A percentile compares a stretch with the other conserved stretches of the same genome.
Evolutionary conservation across 352 stramenopile genomes (phyloP).

Genomic region (Phytophthora multivora): DNA sequence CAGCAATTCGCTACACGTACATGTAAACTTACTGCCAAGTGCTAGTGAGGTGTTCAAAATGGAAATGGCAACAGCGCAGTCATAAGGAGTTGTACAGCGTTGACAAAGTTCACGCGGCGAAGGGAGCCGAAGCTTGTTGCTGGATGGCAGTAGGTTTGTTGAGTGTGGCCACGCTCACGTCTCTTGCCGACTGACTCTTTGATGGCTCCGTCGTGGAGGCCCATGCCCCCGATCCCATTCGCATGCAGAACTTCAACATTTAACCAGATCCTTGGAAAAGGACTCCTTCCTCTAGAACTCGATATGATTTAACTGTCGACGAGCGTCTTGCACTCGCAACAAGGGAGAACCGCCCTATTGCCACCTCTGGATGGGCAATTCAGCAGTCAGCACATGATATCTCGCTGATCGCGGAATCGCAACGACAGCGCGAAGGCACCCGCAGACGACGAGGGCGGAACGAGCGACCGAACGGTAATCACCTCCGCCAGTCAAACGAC

Average conservation of each 20-base stretch:
- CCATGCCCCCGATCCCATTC: no score
- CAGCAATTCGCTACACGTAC: no score
- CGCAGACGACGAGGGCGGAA: slow-evolving; percentile 11
- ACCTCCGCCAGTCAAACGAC: neutral
- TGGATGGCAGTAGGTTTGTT: slow-evolving; percentile 4
- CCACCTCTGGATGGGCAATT: neutral
- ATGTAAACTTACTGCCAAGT: no score
- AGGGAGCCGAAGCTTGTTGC: slow-evolving; percentile 11
- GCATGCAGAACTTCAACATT: neutral
- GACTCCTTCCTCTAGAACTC: no score
- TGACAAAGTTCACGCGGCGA: slow-evolving; percentile 3
- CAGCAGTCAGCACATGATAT: slow-evolving; percentile 15
- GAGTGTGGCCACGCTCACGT: slow-evolving; percentile 1
- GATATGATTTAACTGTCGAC: neutral
- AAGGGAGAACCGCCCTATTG: neutral
- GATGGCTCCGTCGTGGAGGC: neutral
- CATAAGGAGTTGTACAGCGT: no score
- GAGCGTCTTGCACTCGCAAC: neutral
- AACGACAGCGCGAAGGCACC: neutral
- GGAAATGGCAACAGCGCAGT: no score
- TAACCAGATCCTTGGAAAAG: neutral
- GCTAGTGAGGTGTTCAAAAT: no score
- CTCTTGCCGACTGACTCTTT: slow-evolving; percentile 10
- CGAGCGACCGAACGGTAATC: neutral
- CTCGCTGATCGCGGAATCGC: slow-evolving; percentile 10